These are phyloP conservation scores for Calonectria multiphialidica DNA, from an alignment of 2,329 filamentous ascomycete genomes.

Conservation along the genomic window DNA sequence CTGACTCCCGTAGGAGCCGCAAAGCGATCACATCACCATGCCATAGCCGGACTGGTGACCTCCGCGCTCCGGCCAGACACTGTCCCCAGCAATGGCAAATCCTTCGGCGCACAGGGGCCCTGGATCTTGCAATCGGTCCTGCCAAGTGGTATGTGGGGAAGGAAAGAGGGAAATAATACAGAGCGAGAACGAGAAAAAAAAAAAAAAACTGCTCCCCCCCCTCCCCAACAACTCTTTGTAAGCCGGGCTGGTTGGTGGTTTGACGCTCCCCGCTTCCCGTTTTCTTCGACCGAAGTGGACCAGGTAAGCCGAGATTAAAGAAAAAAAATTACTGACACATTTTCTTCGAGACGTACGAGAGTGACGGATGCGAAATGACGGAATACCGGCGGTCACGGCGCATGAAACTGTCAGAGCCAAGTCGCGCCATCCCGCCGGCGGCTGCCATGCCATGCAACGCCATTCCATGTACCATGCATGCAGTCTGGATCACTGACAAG, in stretches of 20 bases:
- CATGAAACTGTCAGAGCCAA: neutral
- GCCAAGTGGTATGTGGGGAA: slow-evolving; percentile 1
- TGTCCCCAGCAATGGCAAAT: neutral
- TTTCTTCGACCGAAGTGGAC: neutral
- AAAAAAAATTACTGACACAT: neutral
- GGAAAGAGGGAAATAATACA: neutral
- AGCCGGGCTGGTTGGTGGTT: neutral
- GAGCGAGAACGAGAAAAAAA: neutral
- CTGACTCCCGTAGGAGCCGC: slow-evolving; percentile 2
- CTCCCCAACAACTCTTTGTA: slow-evolving; percentile 7
- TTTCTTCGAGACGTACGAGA: slow-evolving; percentile 4
- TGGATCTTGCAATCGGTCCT: slow-evolving; percentile 5
- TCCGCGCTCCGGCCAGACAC: neutral
- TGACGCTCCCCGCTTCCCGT: neutral
- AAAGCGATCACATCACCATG: neutral
- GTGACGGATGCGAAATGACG: neutral
- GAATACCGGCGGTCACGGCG: neutral
- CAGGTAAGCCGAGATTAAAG: neutral
- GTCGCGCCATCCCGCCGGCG: slow-evolving; percentile 10
- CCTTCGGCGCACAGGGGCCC: slow-evolving; percentile 2
- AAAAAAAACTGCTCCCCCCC: slow-evolving; percentile 1
- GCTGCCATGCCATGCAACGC: neutral
- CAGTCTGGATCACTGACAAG: slow-evolving; percentile 8
- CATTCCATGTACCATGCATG: neutral
- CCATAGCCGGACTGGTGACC: neutral